Evolutionary conservation across 208 protist genomes (phyloP).

Genomic region (Herpetomonas tarakana): DNA sequence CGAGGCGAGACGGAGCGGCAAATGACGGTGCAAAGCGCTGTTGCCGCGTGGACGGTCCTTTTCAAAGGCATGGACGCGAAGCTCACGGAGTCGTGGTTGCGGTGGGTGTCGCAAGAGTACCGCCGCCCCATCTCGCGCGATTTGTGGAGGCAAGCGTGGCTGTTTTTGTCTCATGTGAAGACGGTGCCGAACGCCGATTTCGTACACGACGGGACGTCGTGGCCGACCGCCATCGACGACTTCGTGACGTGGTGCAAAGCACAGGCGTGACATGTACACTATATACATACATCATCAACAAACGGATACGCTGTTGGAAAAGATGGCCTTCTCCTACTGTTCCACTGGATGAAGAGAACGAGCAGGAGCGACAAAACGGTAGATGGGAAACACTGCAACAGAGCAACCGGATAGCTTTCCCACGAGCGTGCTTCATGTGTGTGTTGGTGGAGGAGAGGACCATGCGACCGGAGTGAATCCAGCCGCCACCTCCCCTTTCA

Average conservation of each 20-base stretch:
- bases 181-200: neutral
- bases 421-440: too few relatives aligned
- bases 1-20: conserved; percentile 71
- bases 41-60: conserved; percentile 62
- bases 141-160: conserved; percentile 67
- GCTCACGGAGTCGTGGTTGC: conserved; percentile 35
- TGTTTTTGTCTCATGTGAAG: conserved; percentile 32
- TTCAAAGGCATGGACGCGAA: conserved; percentile 22
- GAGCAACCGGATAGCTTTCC: too few relatives aligned
- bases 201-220: conserved; percentile 22
- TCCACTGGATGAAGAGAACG: too few relatives aligned
- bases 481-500: too few relatives aligned
- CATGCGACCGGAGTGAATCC: too few relatives aligned
- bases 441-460: too few relatives aligned
- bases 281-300: too few relatives aligned
- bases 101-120: conserved; percentile 44
- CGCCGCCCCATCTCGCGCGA: conserved; percentile 62
- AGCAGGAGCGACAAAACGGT: too few relatives aligned
- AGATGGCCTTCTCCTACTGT: too few relatives aligned
- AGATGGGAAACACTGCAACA: too few relatives aligned
- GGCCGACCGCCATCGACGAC: conserved; percentile 63
- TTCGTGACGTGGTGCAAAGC: conserved; percentile 48
- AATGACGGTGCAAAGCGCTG: conserved; percentile 43
- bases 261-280: neutral
- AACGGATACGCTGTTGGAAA: too few relatives aligned